A percentile compares a stretch with the other conserved stretches of the same genome.
Evolutionary conservation across 73 alveolate genomes (phyloP).

Genomic region (Symbiodinium pilosum): DNA sequence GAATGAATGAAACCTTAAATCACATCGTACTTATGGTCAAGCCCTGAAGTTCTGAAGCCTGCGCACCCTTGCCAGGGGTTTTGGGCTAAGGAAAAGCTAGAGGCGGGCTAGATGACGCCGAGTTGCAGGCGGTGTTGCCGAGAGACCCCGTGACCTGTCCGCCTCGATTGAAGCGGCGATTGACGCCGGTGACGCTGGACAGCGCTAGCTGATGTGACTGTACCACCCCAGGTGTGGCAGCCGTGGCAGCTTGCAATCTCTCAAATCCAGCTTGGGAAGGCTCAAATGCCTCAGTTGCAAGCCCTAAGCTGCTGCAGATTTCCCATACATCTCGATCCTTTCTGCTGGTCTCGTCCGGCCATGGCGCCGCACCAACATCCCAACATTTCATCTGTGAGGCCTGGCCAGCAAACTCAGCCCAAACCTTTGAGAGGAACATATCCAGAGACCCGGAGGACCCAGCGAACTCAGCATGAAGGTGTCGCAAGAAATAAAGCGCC

Average conservation of each 20-base stretch:
- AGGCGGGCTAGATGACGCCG: neutral
- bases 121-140: slow-evolving; percentile 49
- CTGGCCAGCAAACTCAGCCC: neutral
- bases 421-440: neutral
- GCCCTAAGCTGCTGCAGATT: slow-evolving; percentile 22
- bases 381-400: slow-evolving; percentile 24
- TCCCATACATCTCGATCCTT: slow-evolving; percentile 41
- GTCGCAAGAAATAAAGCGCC: neutral
- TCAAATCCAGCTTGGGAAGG: slow-evolving; percentile 52
- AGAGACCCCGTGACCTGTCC: slow-evolving; percentile 79
- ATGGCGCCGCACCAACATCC: slow-evolving; percentile 87
- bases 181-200: slow-evolving; percentile 42
- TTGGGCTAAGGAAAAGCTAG: neutral
- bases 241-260: neutral
- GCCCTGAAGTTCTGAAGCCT: too few species aligned
- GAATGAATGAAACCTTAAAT: neutral
- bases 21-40: too few species aligned
- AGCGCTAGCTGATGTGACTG: slow-evolving; percentile 39
- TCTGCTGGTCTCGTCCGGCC: slow-evolving; percentile 10
- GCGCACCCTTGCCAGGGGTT: too few species aligned
- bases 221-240: neutral
- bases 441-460: slow-evolving; percentile 62
- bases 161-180: slow-evolving; percentile 48
- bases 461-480: slow-evolving; percentile 32
- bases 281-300: slow-evolving; percentile 37